Evolutionary conservation across 441 rosid genomes (phyloP).

Genomic region (Melastoma candidum): DNA sequence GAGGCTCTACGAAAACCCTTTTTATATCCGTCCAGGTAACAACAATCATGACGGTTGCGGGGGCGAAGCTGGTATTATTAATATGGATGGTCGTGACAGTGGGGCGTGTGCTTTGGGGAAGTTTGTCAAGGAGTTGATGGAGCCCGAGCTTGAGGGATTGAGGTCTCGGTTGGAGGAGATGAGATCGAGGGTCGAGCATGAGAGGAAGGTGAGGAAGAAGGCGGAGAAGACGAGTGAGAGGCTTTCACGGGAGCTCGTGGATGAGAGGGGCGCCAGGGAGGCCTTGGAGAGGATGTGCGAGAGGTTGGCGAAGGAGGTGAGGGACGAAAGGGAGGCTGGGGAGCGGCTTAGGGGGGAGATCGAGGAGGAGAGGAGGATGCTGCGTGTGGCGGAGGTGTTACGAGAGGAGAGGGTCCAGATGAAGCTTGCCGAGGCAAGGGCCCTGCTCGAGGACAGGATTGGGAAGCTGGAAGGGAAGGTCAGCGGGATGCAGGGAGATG

Average conservation of each 20-base stretch:
- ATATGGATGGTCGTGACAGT: slow-evolving; percentile 18
- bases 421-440: slow-evolving; percentile 74
- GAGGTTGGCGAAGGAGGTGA: slow-evolving; percentile 46
- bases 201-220: slow-evolving; percentile 48
- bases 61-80: slow-evolving; percentile 26
- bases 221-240: slow-evolving; percentile 45
- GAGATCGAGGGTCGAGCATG: slow-evolving; percentile 59
- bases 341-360: slow-evolving; percentile 45
- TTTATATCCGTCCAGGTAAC: slow-evolving; percentile 21
- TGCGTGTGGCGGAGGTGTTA: slow-evolving; percentile 55
- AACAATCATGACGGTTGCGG: slow-evolving; percentile 23
- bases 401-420: slow-evolving; percentile 88
- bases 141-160: slow-evolving; percentile 40
- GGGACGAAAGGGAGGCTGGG: slow-evolving; percentile 38
- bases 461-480: slow-evolving; percentile 26
- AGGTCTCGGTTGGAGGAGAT: slow-evolving; percentile 42
- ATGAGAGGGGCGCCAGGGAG: slow-evolving; percentile 50
- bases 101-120: slow-evolving; percentile 56
- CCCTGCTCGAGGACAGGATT: slow-evolving; percentile 59
- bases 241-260: slow-evolving; percentile 51
- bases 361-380: slow-evolving; percentile 76
- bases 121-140: slow-evolving; percentile 50
- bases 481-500: slow-evolving; percentile 4
- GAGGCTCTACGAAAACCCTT: slow-evolving; percentile 77
- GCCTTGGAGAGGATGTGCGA: slow-evolving; percentile 49